Base-by-base conservation (phyloP, 306 rosid genomes). In the Cicer judaicum region DNA sequence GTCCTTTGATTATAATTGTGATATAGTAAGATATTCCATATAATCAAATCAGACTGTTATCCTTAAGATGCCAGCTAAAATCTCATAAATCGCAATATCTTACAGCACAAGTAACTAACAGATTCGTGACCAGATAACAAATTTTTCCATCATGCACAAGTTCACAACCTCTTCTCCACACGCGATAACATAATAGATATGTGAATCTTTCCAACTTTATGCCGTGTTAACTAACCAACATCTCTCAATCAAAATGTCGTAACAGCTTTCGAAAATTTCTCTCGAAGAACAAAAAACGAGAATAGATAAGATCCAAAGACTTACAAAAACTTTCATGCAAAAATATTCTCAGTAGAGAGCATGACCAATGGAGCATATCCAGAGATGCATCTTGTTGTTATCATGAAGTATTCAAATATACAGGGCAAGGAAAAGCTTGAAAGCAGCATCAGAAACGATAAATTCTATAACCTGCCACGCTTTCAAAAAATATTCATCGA, bases 201-300 rank as follows among this genome's bases (percentile, higher is more conserved):
- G 18, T 19, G 70, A 44, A 49, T 55, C 50, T 46, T 64, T 24
- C 70, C 40, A 49, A 43, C 63, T 65, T 60, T 67, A 13, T 61
- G 73, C 43, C 62, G 67, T 44, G 54, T 65, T 54, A 72, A 59
- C 81, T 34, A 75, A 57, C 24, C 52, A 63, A 57, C 53, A 70
- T 39, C 53, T 29, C 75, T 29, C 59, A 49, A 74, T 42, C 41
- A 79, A 53, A 66, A 8, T 1, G 10, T 12, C 16, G 60, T 8
- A 16, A 29, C 56, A 34, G 43, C 41, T 63, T 62, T 64, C 68
- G 34, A 46, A 56, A 64, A 44, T 70, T 57, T 77, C 29, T 36
- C 46, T 10, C 12, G 46, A 29, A 13, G 34, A 44, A 5, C 54
- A 14, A 13, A 47, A 59, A 29, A 34, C 7, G 18, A 57, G 67